Conservation (phyloP, 179 eudicot genomes). For the Heliamphora pulchella region DNA sequence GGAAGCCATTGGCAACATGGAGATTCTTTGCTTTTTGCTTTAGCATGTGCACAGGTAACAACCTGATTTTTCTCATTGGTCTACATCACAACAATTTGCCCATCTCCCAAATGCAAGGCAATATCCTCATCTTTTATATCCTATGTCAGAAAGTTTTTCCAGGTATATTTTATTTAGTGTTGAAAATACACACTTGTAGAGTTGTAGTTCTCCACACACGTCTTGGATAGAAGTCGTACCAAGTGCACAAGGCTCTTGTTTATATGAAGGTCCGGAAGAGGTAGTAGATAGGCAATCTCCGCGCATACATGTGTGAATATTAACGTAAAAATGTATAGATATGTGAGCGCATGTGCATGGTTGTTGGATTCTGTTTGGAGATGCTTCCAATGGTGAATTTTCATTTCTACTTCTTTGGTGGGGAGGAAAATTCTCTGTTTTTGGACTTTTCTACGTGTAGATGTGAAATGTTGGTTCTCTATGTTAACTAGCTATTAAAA, state of each 20-base stretch:
- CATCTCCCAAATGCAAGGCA: background rate
- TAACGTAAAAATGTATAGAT: background rate
- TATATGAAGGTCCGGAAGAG: background rate
- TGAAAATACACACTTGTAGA: background rate
- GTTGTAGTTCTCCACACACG: background rate
- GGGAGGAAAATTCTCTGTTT: background rate
- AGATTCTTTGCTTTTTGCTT: conserved; percentile 82
- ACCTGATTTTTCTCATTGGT: conserved; percentile 10
- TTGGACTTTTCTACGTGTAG: background rate
- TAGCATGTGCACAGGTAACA: conserved; percentile 89
- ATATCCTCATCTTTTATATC: background rate
- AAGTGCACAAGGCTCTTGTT: background rate
- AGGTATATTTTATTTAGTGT: background rate
- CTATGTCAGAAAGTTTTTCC: background rate
- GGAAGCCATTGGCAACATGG: conserved; percentile 97
- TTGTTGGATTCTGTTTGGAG: conserved; percentile 2
- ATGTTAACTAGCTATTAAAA: background rate
- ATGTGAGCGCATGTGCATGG: background rate
- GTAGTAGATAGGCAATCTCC: no score
- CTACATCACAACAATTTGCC: background rate
- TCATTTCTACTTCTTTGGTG: background rate
- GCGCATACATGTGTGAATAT: background rate
- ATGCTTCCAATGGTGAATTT: background rate
- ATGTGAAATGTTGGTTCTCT: background rate
- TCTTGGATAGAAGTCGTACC: background rate